A percentile compares a stretch with the other conserved stretches of the same genome.
Evolutionary conservation across 768 basidiomycete species (phyloP).

Genomic region (Podaxis carcinomalis): DNA sequence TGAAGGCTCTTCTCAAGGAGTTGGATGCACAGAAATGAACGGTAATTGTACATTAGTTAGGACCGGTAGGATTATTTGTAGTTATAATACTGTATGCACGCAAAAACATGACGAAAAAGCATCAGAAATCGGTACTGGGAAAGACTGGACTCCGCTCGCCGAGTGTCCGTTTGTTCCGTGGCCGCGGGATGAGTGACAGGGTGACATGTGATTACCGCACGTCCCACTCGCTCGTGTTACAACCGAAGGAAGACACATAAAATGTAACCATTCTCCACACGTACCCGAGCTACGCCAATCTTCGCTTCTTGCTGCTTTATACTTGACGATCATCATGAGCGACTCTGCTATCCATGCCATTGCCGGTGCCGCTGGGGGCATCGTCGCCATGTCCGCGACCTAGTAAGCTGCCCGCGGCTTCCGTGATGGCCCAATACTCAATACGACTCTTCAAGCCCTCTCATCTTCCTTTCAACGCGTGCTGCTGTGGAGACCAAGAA

Average conservation of each 20-base stretch:
- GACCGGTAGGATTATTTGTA: conserved; percentile 3
- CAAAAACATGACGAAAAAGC: conserved; percentile 5
- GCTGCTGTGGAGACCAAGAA: conserved; percentile 88
- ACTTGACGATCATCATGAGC: conserved; percentile 36
- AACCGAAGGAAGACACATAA: conserved; percentile 13
- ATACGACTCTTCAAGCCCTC: conserved; percentile 50
- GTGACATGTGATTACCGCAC: conserved; percentile 17
- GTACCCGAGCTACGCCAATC: not conserved
- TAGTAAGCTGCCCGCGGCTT: conserved; percentile 49
- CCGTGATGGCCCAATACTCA: conserved; percentile 10
- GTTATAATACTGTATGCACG: conserved; percentile 4
- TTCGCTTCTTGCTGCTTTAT: not conserved
- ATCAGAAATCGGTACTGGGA: not conserved
- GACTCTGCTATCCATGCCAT: conserved; percentile 85
- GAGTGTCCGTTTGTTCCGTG: not conserved
- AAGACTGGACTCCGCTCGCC: no score
- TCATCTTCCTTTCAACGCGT: conserved; percentile 89
- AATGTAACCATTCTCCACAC: conserved; percentile 8
- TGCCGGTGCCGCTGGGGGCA: conserved; percentile 88
- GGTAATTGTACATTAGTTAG: not conserved
- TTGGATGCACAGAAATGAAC: conserved; percentile 25
- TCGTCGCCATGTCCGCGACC: conserved; percentile 85
- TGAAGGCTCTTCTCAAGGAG: conserved; percentile 55
- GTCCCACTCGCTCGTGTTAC: conserved; percentile 5
- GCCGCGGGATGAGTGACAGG: not conserved